Evolutionary conservation across 2,329 filamentous ascomycete species (phyloP), one percentile per base, ranked within the genome.

Genomic region (Fusarium poae): DNA sequence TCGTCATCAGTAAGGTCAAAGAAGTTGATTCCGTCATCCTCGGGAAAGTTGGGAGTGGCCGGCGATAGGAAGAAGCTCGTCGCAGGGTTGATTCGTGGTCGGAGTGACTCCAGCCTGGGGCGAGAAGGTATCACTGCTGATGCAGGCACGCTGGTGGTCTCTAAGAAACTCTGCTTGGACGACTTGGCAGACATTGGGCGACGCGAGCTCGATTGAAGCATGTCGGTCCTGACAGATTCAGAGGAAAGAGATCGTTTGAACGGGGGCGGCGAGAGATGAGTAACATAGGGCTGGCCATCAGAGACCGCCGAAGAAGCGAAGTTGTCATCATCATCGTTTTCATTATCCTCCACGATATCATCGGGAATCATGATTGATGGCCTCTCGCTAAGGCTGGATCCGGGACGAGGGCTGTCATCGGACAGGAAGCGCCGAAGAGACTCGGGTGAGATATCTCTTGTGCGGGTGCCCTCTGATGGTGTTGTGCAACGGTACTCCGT

Each of bases 321-420:
- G 77, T 89, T 89, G 67, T 88, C 86, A 69, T 89, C 87, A 64
- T 89, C 86, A 50, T 89, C 86, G 44, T 79, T 79, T 75, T 83
- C 79, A 43, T 79, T 79, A 74, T 83, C 80, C 40, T 75, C 77
- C 30, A 72, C 71, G 37, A 77, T 74, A 9, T 80, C 78, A 11
- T 80, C 79, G 20, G 80, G 77, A 10, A 81, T 80, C 21, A 73
- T 49, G 11, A 81, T 43, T 2, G 74, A 56, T 4, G 76, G 76
- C 10, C 77, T 74, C n/a, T 78, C 74, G 12, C 76, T 73, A 10
- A 71, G 48, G 32, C 71, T 74, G 16, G 67, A 76, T 57, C 66
- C 70, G 20, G 71, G 73, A 37, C 71, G 71, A 35, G 67, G 79
- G 12, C 65, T 65, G 51, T 86, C 85, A 29, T 86, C 84, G 15